These are phyloP conservation scores for Dioszegia crocea DNA, from an alignment of 768 basidiomycete genomes.

Conservation along the genomic window DNA sequence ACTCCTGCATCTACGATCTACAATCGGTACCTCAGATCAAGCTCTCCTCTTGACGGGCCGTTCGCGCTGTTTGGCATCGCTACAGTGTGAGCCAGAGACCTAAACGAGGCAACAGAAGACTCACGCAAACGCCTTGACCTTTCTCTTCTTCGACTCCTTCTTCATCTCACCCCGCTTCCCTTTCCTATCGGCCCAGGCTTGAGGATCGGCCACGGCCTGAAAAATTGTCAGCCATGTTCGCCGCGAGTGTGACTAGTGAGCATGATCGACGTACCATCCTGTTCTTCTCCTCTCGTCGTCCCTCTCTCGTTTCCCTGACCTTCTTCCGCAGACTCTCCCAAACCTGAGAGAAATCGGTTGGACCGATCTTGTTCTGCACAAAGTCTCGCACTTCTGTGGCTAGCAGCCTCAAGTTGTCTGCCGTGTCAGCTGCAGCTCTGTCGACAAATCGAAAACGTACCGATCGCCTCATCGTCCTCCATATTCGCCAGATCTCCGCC, in stretches of 20 bases:
- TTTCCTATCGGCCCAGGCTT: constrained; percentile 71
- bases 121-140: constrained; percentile 52
- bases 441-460: neutral
- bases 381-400: constrained; percentile 81
- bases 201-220: constrained; percentile 66
- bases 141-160: constrained; percentile 81
- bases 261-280: constrained; percentile 52
- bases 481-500: constrained; percentile 49
- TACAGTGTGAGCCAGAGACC: neutral
- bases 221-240: constrained; percentile 18
- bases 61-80: constrained; percentile 34
- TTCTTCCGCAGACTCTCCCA: constrained; percentile 79
- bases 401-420: constrained; percentile 78
- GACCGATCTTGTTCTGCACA: constrained; percentile 78
- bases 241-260: too few species aligned
- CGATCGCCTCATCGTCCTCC: neutral
- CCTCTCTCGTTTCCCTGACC: constrained; percentile 63
- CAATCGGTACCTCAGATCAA: too few species aligned
- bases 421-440: neutral
- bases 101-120: neutral
- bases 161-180: constrained; percentile 67
- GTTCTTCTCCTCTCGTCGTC: constrained; percentile 63
- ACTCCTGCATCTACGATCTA: too few species aligned
- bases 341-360: constrained; percentile 70
- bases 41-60: constrained; percentile 28